Percentiles rank a stretch among this genome's conserved stretches.
Evolutionary conservation across 192 early-diverging fungal genomes (phyloP).

Genomic region (Chytriomyces hyalinus): DNA sequence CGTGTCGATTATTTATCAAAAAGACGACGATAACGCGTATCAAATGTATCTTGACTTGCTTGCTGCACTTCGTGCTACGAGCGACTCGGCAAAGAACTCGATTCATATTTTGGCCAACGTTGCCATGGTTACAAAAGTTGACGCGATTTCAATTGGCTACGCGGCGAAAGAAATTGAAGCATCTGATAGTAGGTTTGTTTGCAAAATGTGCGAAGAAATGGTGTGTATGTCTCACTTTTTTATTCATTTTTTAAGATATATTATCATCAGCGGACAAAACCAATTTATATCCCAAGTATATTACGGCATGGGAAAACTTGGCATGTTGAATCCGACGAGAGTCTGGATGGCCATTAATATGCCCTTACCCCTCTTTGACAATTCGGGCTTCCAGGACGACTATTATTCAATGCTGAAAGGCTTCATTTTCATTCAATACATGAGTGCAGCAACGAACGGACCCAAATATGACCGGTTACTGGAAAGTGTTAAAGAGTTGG

Average conservation of each 20-base stretch:
- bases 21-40: not conserved
- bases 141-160: not conserved
- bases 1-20: constrained; percentile 11
- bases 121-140: not conserved
- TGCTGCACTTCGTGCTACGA: not conserved
- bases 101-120: constrained; percentile 1
- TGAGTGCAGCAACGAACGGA: not conserved
- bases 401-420: constrained; percentile 5
- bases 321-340: not conserved
- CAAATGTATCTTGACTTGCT: not conserved
- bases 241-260: not conserved
- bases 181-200: too few species aligned
- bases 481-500: not conserved
- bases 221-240: too few species aligned
- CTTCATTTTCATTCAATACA: not conserved
- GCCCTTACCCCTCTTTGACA: not conserved
- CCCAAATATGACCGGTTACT: not conserved
- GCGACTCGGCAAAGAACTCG: too few species aligned
- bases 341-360: not conserved
- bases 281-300: not conserved
- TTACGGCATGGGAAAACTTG: not conserved
- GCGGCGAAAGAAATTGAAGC: not conserved
- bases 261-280: not conserved
- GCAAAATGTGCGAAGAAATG: too few species aligned
- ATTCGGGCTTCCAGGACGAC: not conserved